phyloP scores from a whole-genome alignment of 2,329 filamentous ascomycete species.

The Aureobasidium zeae region DNA sequence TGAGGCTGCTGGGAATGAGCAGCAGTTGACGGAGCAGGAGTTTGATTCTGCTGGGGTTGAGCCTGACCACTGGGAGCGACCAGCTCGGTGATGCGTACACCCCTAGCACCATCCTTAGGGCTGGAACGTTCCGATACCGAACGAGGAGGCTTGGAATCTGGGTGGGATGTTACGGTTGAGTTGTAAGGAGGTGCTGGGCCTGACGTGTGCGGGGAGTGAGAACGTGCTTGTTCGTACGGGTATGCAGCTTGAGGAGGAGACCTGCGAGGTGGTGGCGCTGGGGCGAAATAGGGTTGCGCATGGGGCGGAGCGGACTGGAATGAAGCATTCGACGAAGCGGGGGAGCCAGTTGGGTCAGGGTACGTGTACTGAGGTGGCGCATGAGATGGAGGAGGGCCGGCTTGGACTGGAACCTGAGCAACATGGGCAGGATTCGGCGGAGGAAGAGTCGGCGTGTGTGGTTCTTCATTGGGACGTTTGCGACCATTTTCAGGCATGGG shows the following conservation, averaged over 20 bases:
- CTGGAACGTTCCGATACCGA: slow-evolving; percentile 32
- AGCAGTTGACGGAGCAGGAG: slow-evolving; percentile 14
- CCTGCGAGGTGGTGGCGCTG: slow-evolving; percentile 30
- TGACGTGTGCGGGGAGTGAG: slow-evolving; percentile 34
- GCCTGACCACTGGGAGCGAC: slow-evolving; percentile 24
- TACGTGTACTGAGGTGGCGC: slow-evolving; percentile 31
- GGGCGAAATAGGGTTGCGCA: slow-evolving; percentile 32
- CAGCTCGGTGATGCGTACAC: slow-evolving; percentile 24
- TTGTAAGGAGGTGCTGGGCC: background rate
- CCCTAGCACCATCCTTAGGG: slow-evolving; percentile 24
- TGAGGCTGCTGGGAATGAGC: slow-evolving; percentile 13
- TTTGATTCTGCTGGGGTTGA: slow-evolving; percentile 11
- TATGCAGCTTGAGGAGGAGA: slow-evolving; percentile 35
- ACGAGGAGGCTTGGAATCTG: slow-evolving; percentile 21
- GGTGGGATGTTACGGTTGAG: slow-evolving; percentile 19
- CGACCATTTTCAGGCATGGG: slow-evolving; percentile 28
- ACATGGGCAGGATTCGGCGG: slow-evolving; percentile 39
- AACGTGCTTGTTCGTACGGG: slow-evolving; percentile 34
- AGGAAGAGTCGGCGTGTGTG: slow-evolving; percentile 42
- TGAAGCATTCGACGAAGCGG: slow-evolving; percentile 32
- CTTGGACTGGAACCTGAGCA: slow-evolving; percentile 28
- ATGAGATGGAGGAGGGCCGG: slow-evolving; percentile 5
- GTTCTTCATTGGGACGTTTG: slow-evolving; percentile 41
- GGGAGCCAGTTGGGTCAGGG: slow-evolving; percentile 36
- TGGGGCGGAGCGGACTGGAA: slow-evolving; percentile 31